phyloP scores from a whole-genome alignment of 352 stramenopile genomes.

The Pythium sukuiense region DNA sequence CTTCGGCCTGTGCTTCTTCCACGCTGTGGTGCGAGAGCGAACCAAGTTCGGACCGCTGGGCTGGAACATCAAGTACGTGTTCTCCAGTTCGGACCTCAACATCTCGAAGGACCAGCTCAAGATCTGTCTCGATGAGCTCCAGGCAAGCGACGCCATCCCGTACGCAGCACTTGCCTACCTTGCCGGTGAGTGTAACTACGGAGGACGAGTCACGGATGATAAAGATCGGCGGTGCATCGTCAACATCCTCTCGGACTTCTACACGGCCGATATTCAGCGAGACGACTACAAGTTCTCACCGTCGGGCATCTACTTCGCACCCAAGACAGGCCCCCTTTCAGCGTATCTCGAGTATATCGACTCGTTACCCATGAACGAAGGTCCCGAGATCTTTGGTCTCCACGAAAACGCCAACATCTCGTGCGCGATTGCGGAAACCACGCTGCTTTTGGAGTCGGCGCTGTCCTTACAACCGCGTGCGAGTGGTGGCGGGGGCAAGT shows the following conservation, averaged over 20 bases:
- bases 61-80: constrained; percentile 91
- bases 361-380: constrained; percentile 83
- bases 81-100: constrained; percentile 79
- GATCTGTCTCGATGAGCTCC: constrained; percentile 77
- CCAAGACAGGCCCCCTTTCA: constrained; percentile 41
- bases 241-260: constrained; percentile 87
- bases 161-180: constrained; percentile 92
- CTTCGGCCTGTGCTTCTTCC: constrained; percentile 93
- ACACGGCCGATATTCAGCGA: constrained; percentile 69
- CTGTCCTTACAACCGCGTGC: constrained; percentile 89
- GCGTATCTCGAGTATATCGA: constrained; percentile 82
- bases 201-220: constrained; percentile 93
- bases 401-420: constrained; percentile 90
- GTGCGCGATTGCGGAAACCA: constrained; percentile 87
- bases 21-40: constrained; percentile 84
- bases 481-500: constrained; percentile 79
- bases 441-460: constrained; percentile 84
- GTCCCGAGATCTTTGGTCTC: constrained; percentile 82
- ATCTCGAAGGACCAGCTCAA: constrained; percentile 88
- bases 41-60: constrained; percentile 85
- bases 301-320: constrained; percentile 83
- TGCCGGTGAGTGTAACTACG: constrained; percentile 95
- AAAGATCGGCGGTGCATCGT: constrained; percentile 90
- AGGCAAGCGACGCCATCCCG: constrained; percentile 64
- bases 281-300: constrained; percentile 82